A percentile compares a stretch with the other conserved stretches of the same genome.
These are phyloP conservation scores for Camelina neglecta DNA, from an alignment of 345 rosid species.

Conservation along the genomic window DNA sequence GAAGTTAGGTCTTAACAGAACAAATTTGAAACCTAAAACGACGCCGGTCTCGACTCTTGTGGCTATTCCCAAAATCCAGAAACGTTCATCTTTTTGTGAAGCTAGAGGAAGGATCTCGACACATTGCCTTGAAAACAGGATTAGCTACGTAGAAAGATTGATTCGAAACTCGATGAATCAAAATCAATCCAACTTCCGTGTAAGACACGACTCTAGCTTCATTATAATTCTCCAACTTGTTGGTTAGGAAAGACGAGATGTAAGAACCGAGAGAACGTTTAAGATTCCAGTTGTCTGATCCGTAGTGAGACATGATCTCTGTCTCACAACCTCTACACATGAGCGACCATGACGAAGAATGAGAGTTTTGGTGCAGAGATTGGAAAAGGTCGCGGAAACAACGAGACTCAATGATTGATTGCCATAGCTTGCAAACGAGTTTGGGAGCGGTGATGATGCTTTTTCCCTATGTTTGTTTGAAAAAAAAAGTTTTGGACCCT, in stretches of 20 bases:
- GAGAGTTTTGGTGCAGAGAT: background rate
- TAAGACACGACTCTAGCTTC: slow-evolving; percentile 15
- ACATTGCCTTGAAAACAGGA: slow-evolving; percentile 10
- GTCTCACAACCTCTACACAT: background rate
- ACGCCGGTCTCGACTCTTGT: background rate
- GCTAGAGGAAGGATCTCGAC: background rate
- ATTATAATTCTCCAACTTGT: background rate
- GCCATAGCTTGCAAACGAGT: slow-evolving; percentile 18
- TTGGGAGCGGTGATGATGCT: slow-evolving; percentile 9
- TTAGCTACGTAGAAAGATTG: slow-evolving; percentile 2
- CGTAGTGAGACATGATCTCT: slow-evolving; percentile 7
- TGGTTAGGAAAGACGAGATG: background rate
- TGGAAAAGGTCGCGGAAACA: background rate
- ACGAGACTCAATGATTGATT: slow-evolving; percentile 5
- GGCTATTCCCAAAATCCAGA: slow-evolving; percentile 1
- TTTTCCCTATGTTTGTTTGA: no score
- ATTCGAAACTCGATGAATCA: background rate
- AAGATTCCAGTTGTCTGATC: slow-evolving; percentile 3
- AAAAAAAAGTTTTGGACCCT: no score
- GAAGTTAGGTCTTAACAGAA: background rate
- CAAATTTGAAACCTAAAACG: slow-evolving; percentile 13
- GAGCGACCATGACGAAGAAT: slow-evolving; percentile 4
- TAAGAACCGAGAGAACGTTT: slow-evolving; percentile 12
- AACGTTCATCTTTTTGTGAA: background rate
- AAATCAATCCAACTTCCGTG: slow-evolving; percentile 1